These are phyloP conservation scores for Chloris gayana DNA, from an alignment of 176 grass and related monocot genomes.

Conservation along the genomic window DNA sequence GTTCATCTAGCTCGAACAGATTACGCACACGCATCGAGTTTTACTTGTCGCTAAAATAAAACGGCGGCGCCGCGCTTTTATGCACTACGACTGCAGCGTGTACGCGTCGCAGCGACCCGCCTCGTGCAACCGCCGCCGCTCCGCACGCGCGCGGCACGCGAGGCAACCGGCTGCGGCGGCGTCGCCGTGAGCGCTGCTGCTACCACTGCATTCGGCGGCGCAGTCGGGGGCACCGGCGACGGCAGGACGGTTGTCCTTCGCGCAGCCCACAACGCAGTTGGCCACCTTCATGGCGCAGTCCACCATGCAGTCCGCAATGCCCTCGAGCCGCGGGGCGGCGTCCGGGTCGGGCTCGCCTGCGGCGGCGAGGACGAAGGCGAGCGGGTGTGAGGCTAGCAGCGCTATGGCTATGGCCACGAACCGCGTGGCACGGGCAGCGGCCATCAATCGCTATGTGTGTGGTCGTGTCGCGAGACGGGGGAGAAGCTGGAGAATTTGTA, in stretches of 20 bases:
- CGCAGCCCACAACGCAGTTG: background rate
- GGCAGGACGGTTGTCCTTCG: background rate
- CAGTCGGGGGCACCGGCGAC: background rate
- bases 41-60: too few relatives aligned
- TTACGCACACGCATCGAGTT: too few relatives aligned
- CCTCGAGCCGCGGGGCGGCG: background rate
- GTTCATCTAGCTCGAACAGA: too few relatives aligned
- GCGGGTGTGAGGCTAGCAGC: background rate
- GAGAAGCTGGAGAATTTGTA: background rate
- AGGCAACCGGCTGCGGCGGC: too few relatives aligned
- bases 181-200: background rate
- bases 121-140: too few relatives aligned
- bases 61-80: too few relatives aligned
- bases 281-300: background rate
- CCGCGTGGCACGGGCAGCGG: background rate
- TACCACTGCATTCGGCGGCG: background rate
- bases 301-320: background rate
- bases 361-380: background rate
- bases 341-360: background rate
- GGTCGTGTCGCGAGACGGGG: too few relatives aligned
- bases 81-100: too few relatives aligned
- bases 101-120: too few relatives aligned
- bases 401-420: background rate
- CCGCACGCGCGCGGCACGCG: too few relatives aligned
- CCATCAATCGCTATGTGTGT: background rate